These are phyloP conservation scores for Boletus insuetus DNA, from an alignment of 768 basidiomycete species.

Conservation along the genomic window DNA sequence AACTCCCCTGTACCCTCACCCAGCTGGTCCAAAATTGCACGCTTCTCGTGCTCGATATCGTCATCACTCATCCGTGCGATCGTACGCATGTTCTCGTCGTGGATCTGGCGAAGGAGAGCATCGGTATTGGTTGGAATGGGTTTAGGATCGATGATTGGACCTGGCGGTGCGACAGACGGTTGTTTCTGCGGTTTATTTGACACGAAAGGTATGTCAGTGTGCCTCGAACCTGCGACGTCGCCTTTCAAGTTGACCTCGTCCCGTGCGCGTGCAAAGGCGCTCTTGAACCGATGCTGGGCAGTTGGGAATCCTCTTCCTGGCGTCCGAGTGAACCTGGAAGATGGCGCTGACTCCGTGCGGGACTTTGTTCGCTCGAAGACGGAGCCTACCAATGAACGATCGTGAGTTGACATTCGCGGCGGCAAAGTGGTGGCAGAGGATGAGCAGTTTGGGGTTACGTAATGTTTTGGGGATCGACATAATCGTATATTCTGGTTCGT, in stretches of 20 bases:
- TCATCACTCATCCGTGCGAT: constrained; percentile 69
- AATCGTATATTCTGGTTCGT: too few species aligned
- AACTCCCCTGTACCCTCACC: constrained; percentile 65
- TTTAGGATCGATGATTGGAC: constrained; percentile 5
- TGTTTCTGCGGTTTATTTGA: constrained; percentile 17
- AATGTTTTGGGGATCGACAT: too few species aligned
- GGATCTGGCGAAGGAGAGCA: constrained; percentile 56
- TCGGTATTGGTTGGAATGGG: constrained; percentile 25
- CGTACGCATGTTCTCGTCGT: constrained; percentile 60
- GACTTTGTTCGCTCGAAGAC: constrained; percentile 42
- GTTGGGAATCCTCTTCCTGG: constrained; percentile 55
- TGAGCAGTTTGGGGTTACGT: too few species aligned
- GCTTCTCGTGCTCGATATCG: constrained; percentile 63
- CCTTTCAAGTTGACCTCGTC: constrained; percentile 29
- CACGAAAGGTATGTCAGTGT: constrained; percentile 17
- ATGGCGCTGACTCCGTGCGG: constrained; percentile 21
- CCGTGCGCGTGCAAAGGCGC: constrained; percentile 54
- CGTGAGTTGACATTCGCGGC: constrained; percentile 20
- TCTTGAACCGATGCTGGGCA: constrained; percentile 61
- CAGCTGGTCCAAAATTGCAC: constrained; percentile 68
- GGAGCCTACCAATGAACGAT: constrained; percentile 40
- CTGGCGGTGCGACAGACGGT: not conserved
- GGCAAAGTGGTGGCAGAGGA: not conserved
- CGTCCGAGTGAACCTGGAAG: constrained; percentile 17
- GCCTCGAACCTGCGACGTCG: constrained; percentile 20